Evolutionary conservation across 108 stramenopile species (phyloP).

Genomic region (Cyclotella atomus): DNA sequence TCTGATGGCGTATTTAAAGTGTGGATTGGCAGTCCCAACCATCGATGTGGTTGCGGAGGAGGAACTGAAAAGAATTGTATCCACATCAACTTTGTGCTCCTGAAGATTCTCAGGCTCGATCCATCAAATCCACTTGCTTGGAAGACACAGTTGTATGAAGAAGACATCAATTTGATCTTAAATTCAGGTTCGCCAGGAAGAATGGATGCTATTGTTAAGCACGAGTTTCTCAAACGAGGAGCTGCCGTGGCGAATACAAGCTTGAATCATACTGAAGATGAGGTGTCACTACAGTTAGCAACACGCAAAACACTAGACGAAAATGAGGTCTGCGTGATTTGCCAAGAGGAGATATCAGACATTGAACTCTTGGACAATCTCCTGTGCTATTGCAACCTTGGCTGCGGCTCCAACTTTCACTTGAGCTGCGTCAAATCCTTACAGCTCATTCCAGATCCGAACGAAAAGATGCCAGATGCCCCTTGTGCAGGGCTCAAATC

Average conservation of each 20-base stretch:
- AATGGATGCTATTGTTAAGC: not conserved
- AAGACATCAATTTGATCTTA: constrained; percentile 1
- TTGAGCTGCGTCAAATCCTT: not conserved
- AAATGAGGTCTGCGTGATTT: constrained; percentile 8
- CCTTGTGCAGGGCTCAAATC: constrained; percentile 4
- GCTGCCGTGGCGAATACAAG: not conserved
- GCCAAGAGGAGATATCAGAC: constrained; percentile 16
- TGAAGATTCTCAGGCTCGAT: constrained; percentile 4
- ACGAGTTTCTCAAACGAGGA: constrained; percentile 21
- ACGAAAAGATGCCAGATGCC: not conserved
- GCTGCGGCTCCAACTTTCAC: constrained; percentile 18
- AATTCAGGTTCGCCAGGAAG: not conserved
- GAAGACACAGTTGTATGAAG: not conserved
- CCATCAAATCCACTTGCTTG: constrained; percentile 14
- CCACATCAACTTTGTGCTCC: constrained; percentile 17
- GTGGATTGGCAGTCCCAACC: constrained; percentile 8
- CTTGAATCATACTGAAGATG: not conserved
- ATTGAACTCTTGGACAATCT: constrained; percentile 12
- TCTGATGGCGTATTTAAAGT: constrained; percentile 11
- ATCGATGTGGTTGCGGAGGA: constrained; percentile 21
- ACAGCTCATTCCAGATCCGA: constrained; percentile 7
- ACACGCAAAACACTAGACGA: constrained; percentile 5
- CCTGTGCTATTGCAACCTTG: constrained; percentile 2
- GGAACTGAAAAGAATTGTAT: constrained; percentile 8
- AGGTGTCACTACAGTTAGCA: not conserved